Conservation (phyloP, 805 yeast genomes). For the Pichia kluyveri region DNA sequence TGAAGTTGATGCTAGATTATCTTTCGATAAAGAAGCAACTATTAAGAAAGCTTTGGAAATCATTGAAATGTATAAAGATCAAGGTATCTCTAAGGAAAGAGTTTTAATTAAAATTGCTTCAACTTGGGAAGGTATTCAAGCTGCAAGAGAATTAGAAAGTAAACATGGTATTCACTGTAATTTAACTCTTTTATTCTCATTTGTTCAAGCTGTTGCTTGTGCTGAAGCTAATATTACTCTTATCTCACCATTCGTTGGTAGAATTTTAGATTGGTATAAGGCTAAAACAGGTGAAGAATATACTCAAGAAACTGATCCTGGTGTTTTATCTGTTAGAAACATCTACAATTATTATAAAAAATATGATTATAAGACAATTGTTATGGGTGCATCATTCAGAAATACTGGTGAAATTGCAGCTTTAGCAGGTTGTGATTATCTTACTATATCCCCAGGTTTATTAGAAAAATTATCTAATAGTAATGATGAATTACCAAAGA, state of each 20-base stretch:
- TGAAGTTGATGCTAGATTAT: slow-evolving; percentile 97
- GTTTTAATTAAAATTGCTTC: slow-evolving; percentile 94
- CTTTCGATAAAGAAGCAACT: slow-evolving; percentile 92
- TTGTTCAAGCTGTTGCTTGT: slow-evolving; percentile 96
- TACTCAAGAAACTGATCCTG: slow-evolving; percentile 81
- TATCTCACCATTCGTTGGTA: slow-evolving; percentile 98
- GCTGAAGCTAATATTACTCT: slow-evolving; percentile 96
- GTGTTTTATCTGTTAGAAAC: slow-evolving; percentile 80
- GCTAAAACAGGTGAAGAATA: slow-evolving; percentile 85
- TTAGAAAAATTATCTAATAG: slow-evolving; percentile 84
- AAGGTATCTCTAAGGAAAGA: slow-evolving; percentile 84
- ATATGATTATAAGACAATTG: slow-evolving; percentile 91
- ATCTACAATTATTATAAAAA: slow-evolving; percentile 98
- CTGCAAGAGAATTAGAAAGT: slow-evolving; percentile 90
- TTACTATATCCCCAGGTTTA: slow-evolving; percentile 89
- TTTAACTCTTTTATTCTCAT: slow-evolving; percentile 90
- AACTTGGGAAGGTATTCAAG: slow-evolving; percentile 99
- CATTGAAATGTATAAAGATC: slow-evolving; percentile 75
- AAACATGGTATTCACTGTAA: slow-evolving; percentile 89
- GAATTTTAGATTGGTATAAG: slow-evolving; percentile 98
- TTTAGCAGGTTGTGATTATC: slow-evolving; percentile 92
- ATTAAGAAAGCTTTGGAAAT: slow-evolving; percentile 87
- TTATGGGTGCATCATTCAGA: slow-evolving; percentile 99
- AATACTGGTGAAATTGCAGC: slow-evolving; percentile 92
- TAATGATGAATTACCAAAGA: slow-evolving; percentile 67